Conservation (phyloP, 2,329 filamentous ascomycete genomes). For the Chaetomiaceae sp. region DNA sequence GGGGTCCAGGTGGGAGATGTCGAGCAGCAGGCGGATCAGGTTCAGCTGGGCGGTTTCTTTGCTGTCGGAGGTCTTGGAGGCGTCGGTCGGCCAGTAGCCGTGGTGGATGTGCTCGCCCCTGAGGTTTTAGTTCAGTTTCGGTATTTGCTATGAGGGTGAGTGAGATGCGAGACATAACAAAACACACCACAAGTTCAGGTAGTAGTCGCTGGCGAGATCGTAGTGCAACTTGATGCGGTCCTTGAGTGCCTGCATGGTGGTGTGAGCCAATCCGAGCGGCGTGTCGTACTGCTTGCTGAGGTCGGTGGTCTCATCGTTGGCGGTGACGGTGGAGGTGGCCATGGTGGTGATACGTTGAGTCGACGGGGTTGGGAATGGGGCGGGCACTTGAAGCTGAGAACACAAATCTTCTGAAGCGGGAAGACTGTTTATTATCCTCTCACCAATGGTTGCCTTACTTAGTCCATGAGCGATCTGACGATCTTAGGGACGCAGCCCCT, state of each 20-base stretch:
- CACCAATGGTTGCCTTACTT: too few relatives aligned
- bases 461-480: too few relatives aligned
- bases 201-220: constrained; percentile 56
- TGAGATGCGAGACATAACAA: not conserved
- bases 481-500: too few relatives aligned
- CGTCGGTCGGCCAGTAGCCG: constrained; percentile 49
- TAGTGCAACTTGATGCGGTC: constrained; percentile 56
- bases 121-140: too few relatives aligned
- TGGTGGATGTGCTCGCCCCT: constrained; percentile 61
- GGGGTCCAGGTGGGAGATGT: constrained; percentile 36
- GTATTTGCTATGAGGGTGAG: not conserved
- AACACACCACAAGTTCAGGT: constrained; percentile 52
- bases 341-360: constrained; percentile 2
- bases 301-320: constrained; percentile 27
- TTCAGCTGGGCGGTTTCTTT: constrained; percentile 54
- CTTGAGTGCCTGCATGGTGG: constrained; percentile 46
- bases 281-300: constrained; percentile 43
- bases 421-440: too few relatives aligned
- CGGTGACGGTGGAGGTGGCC: not conserved
- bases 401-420: too few relatives aligned
- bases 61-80: constrained; percentile 41
- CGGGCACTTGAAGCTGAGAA: too few relatives aligned
- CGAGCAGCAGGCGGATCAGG: constrained; percentile 49
- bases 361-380: too few relatives aligned
- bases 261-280: constrained; percentile 39